Evolutionary conservation across 1,284 basidiomycete species (phyloP), one percentile per base, ranked within the genome.

Genomic region (Grifola frondosa): DNA sequence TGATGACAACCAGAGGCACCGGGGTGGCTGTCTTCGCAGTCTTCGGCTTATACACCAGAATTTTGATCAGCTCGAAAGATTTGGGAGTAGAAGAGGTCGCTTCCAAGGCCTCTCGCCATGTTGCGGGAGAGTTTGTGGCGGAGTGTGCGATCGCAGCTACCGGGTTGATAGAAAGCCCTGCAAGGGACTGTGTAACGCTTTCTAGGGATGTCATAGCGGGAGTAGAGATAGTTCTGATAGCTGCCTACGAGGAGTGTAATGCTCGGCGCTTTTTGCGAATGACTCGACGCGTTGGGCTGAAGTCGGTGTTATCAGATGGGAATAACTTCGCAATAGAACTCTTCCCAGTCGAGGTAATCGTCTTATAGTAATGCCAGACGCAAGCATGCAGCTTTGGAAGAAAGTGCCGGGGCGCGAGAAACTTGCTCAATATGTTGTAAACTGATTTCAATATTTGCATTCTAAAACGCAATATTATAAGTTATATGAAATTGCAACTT

Each of bases 31-130:
- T 78, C 69, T 97, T 97, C 36, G 93, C 88, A 1, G 92, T 92
- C 68, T 92, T 92, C 26, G 91, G 90, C 61, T 93, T 93, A 79
- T 88, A 92, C 41, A 92, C 86, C 54, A 93, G 79, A 25, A 84
- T 88, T 67, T 93, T 92, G 63, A 86, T 75, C 53, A 88, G 72
- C 61, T 88, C 77, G 60, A 85, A 88, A 6, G 71, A 67, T 38
- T 68, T 62, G 2, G 88, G 84, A 24, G 74, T 69, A 20, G 71
- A 64, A 23, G 70, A 48, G 36, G 65, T 64, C 6, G 73, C 69
- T 44, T 71, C 66, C 54, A 91, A 65, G 26, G 79, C 75, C 38
- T 81, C 78, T 52, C 76, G 76, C 88, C 88, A 91, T 32, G 77
- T 63, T 2, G 78, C 74, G 1, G 84, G 86, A 32, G 85, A 86